Base-by-base conservation (phyloP, 1,139 yeast species). In the Geotrichum aggregatum region DNA sequence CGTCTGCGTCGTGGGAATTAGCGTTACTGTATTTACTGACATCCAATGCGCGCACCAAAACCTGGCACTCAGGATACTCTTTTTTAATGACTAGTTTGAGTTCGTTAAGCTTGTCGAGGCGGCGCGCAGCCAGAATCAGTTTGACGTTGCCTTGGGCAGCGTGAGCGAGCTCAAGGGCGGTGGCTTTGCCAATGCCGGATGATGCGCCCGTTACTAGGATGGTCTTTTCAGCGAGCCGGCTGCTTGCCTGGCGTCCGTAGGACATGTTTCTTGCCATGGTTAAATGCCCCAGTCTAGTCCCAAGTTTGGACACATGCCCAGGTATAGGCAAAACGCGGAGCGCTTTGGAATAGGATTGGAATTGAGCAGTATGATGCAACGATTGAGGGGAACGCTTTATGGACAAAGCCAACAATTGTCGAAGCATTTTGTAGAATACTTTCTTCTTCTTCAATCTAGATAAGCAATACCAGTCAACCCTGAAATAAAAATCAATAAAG, bases 131-230 rank as follows among this genome's bases (percentile, higher is more conserved):
- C 18, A 86, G 72, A 52, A 87, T 73, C 57, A 87, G 73, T 58
- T 82, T 82, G 59, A 84, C 68, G 34, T 77, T 68, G 46, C 95
- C 94, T 50, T 80, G 72, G 16, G 91, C 74, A 13, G 89, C 87
- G 26, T 72, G 76, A 45, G 87, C 84, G 59, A 85, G 82, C 64
- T 84, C 89, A 31, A 72, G 63, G 2, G 94, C 95, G 11, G 89
- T 83, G 22, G 92, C 89, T 63, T 77, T 77, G 28, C 94, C 94
- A 61, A 85, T 85, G 8, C 91, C 91, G 3, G 87, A 77, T 35
- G 87, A 80, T 16, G 91, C 91, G 31, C 92, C 92, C 16, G 92
- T 84, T 63, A 84, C 77, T 38, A 85, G 75, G 33, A 81, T 72
- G 30, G 76, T 75, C 63, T 83, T 82, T 55, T 78, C 77, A 28